Evolutionary conservation across 2,329 filamentous ascomycete genomes (phyloP), one percentile per base, ranked within the genome.

Genomic region (Sclerotinia glacialis): DNA sequence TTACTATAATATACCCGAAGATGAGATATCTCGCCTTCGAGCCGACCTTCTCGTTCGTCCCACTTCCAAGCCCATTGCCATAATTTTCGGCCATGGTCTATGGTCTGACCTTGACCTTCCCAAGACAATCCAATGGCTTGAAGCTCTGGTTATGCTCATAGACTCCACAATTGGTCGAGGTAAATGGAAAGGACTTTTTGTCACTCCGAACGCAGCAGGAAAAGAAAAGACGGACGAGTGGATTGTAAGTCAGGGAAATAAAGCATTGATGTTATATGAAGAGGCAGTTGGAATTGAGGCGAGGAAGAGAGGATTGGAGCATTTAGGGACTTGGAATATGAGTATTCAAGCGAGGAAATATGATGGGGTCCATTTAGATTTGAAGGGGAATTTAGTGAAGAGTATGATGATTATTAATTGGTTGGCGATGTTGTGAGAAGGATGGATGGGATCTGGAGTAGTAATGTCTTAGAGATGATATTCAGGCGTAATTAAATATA

Each of bases 311-410:
- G 77, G 79, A 0, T 72, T 82, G 26, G 80, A 82, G 67, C 78
- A 81, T 71, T 72, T 83, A 47, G 81, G 81, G 12, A 82, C 81
- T 42, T 83, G 80, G 80, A 83, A 82, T 69, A 82, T 82, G 79
- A 81, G 79, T 68, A 78, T 82, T 65, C 81, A 82, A 71, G 77
- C 77, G n/a, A 79, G 76, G 31, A 78, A 80, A 68, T 82, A 80
- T 71, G 81, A 83, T 74, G 80, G 80, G 4, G 80, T 82, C 58
- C 80, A 82, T 73, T 73, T 82, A 66, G 80, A 82, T 71, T 75
- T 82, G 75, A 78, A 74, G 64, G 81, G 80, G 1, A 83, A 82
- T 73, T 69, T 82, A 68, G 72, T 82, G 58, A 82, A 82, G 73
- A 80, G 80, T 6, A 82, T 82, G 79, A 81, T 81, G 77, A 77